Evolutionary conservation across 2,329 filamentous ascomycete genomes (phyloP).

Genomic region (Penicillium sp.): DNA sequence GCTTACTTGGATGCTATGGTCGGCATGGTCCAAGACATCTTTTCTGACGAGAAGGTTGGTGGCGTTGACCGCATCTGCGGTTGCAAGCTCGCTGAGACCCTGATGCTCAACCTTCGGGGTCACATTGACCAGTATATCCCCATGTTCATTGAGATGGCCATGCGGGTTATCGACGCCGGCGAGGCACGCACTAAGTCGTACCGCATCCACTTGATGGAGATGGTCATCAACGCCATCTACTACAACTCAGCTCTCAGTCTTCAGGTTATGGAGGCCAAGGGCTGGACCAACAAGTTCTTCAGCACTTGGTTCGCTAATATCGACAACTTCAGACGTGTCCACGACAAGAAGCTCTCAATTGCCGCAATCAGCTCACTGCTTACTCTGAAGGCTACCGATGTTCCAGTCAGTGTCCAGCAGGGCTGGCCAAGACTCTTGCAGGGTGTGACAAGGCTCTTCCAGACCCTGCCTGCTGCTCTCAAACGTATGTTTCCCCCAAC

Average conservation of each 20-base stretch:
- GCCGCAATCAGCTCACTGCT: constrained; percentile 82
- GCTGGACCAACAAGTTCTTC: constrained; percentile 98
- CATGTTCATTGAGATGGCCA: constrained; percentile 80
- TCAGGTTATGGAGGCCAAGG: constrained; percentile 77
- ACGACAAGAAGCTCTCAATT: constrained; percentile 98
- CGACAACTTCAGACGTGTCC: constrained; percentile 81
- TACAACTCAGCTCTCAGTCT: constrained; percentile 85
- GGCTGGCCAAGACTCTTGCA: constrained; percentile 88
- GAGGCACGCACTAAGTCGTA: constrained; percentile 86
- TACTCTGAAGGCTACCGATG: constrained; percentile 66
- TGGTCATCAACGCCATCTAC: constrained; percentile 96
- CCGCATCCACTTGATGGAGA: constrained; percentile 93
- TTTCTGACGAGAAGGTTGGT: constrained; percentile 81
- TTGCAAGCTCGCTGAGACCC: constrained; percentile 91
- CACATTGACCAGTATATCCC: constrained; percentile 81
- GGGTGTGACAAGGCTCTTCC: constrained; percentile 84
- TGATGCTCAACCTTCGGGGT: constrained; percentile 89
- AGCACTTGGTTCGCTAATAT: constrained; percentile 97
- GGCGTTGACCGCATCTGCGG: constrained; percentile 93
- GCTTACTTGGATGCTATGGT: constrained; percentile 80
- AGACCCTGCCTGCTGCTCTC: constrained; percentile 74
- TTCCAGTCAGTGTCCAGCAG: constrained; percentile 84
- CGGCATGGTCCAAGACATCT: constrained; percentile 92
- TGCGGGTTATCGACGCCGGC: constrained; percentile 63
- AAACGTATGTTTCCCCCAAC: constrained; percentile 54